phyloP scores from a whole-genome alignment of 2,329 filamentous ascomycete species.

The Xylaria sp. region DNA sequence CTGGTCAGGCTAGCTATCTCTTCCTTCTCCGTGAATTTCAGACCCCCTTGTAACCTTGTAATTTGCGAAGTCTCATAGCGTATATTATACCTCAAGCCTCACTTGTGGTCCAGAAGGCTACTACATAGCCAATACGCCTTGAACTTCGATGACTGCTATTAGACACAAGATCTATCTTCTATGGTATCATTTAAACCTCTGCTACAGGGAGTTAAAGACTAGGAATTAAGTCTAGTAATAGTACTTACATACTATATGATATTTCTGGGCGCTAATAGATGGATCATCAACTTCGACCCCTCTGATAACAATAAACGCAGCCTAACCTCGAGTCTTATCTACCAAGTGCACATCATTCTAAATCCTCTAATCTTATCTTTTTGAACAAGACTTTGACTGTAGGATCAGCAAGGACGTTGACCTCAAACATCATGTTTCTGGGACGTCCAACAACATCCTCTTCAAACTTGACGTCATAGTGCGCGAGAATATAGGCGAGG shows the following conservation, averaged over 20 bases:
- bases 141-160: too few relatives aligned
- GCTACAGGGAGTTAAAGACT: background rate
- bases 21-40: too few relatives aligned
- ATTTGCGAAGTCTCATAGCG: too few relatives aligned
- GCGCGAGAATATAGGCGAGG: conserved; percentile 43
- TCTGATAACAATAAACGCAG: background rate
- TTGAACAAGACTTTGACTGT: conserved; percentile 45
- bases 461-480: conserved; percentile 46
- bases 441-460: conserved; percentile 41
- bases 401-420: conserved; percentile 47
- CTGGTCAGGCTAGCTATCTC: too few relatives aligned
- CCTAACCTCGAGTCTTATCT: background rate
- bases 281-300: background rate
- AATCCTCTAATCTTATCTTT: conserved; percentile 46
- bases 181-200: conserved; percentile 31
- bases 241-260: background rate
- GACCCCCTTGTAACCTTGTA: too few relatives aligned
- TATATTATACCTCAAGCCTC: too few relatives aligned
- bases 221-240: background rate
- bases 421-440: conserved; percentile 47
- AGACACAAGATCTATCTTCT: background rate
- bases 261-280: background rate
- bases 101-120: too few relatives aligned
- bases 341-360: background rate
- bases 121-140: too few relatives aligned